phyloP scores from a whole-genome alignment of 257 asterid species.

The Avicennia marina region DNA sequence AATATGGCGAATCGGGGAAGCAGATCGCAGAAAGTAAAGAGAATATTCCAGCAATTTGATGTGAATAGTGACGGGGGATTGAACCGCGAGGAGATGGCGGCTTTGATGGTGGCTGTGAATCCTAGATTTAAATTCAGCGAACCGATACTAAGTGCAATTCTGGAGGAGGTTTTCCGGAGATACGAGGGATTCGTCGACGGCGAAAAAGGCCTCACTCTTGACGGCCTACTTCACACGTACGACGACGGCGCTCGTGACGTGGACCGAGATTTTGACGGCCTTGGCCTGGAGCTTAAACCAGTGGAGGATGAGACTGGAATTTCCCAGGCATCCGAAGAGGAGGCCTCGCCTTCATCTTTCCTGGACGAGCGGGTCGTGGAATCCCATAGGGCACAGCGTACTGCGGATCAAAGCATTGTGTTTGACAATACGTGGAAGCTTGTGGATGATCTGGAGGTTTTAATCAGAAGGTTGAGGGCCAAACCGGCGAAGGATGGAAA shows the following conservation, averaged over 20 bases:
- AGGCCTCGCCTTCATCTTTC: conserved; percentile 70
- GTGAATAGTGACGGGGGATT: conserved; percentile 74
- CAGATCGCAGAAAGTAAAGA: conserved; percentile 93
- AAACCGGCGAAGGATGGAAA: conserved; percentile 78
- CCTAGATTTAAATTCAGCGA: conserved; percentile 92
- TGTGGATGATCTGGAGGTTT: conserved; percentile 74
- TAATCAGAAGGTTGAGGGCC: conserved; percentile 55
- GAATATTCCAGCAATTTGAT: conserved; percentile 84
- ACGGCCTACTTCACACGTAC: conserved; percentile 87
- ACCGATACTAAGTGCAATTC: conserved; percentile 83
- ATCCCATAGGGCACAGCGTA: conserved; percentile 85
- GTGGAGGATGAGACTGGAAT: conserved; percentile 39
- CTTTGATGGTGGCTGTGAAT: conserved; percentile 81
- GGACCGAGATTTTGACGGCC: conserved; percentile 92
- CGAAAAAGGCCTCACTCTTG: conserved; percentile 77
- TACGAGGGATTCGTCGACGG: conserved; percentile 80
- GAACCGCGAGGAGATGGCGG: conserved; percentile 91
- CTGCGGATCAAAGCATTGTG: conserved; percentile 91
- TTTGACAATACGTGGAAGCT: conserved; percentile 95
- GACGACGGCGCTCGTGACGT: conserved; percentile 99
- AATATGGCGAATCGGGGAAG: conserved; percentile 80
- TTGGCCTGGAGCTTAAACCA: conserved; percentile 75
- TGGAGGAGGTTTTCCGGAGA: conserved; percentile 88
- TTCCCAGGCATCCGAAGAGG: conserved; percentile 53
- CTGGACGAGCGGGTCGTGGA: conserved; percentile 76